Evolutionary conservation across 257 asterid genomes (phyloP).

Genomic region (Solanum pimpinellifolium): DNA sequence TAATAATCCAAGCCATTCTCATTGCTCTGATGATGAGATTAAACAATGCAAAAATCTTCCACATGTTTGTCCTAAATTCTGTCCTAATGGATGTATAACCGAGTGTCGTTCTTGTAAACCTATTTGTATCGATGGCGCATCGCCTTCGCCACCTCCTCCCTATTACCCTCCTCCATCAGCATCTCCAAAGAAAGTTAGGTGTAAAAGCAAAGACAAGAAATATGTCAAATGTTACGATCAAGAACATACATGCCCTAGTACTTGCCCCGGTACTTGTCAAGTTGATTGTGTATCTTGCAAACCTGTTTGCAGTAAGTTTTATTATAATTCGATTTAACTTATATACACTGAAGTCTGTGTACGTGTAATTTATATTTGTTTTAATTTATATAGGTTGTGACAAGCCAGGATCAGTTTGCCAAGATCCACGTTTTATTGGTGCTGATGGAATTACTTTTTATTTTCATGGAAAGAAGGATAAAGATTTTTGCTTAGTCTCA

Average conservation of each 20-base stretch:
- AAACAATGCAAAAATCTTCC: conserved; percentile 34
- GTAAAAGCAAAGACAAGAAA: conserved; percentile 17
- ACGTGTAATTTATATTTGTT: too few relatives aligned
- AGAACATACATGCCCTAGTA: conserved; percentile 26
- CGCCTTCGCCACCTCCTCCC: neutral
- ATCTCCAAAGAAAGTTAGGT: conserved; percentile 16
- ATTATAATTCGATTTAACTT: neutral
- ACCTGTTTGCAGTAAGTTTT: conserved; percentile 45
- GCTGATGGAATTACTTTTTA: conserved; percentile 67
- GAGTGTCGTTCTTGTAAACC: conserved; percentile 41
- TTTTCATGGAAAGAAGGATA: conserved; percentile 51
- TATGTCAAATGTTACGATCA: conserved; percentile 24
- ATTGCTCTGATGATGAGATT: conserved; percentile 20
- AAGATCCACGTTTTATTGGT: conserved; percentile 71
- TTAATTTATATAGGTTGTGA: conserved; percentile 25
- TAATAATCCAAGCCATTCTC: conserved; percentile 31
- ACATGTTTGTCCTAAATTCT: conserved; percentile 52
- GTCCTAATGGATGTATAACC: conserved; percentile 30
- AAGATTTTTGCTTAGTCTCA: conserved; percentile 43
- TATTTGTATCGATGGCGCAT: conserved; percentile 12
- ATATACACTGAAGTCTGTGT: neutral
- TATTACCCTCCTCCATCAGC: neutral
- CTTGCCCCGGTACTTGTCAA: conserved; percentile 31
- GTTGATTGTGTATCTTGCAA: conserved; percentile 45
- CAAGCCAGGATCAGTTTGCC: conserved; percentile 64